Percentiles rank a stretch among this genome's conserved stretches.
Conservation (phyloP, 2,329 filamentous ascomycete genomes). For the Pseudogymnoascus sp. region DNA sequence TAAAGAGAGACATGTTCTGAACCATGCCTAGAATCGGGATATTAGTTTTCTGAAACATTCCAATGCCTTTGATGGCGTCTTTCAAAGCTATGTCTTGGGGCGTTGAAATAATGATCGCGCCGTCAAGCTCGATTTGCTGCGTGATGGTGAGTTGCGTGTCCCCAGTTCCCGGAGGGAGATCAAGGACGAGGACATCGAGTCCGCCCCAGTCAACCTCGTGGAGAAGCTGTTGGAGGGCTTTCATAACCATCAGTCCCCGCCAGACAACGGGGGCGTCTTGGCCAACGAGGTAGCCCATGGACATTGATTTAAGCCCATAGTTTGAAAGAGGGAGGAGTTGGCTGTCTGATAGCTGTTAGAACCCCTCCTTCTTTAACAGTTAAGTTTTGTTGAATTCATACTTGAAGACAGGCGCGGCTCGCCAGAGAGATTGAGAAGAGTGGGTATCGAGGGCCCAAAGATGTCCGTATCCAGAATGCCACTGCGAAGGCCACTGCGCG, state of each 20-base stretch:
- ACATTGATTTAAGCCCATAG: conserved; percentile 97
- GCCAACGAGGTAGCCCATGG: conserved; percentile 87
- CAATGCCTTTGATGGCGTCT: conserved; percentile 84
- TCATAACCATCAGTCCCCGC: conserved; percentile 96
- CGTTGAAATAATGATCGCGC: conserved; percentile 80
- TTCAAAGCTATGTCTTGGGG: conserved; percentile 89
- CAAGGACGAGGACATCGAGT: conserved; percentile 80
- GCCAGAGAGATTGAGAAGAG: conserved; percentile 71
- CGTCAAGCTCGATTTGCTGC: conserved; percentile 84
- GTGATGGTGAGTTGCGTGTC: conserved; percentile 96
- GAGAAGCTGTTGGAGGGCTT: conserved; percentile 87
- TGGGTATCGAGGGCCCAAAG: conserved; percentile 92
- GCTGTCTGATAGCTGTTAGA: conserved; percentile 48
- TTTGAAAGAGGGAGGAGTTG: conserved; percentile 82
- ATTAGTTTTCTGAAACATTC: conserved; percentile 82
- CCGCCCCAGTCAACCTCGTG: conserved; percentile 93
- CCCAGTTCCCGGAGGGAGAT: conserved; percentile 88
- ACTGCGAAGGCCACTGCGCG: conserved; percentile 68
- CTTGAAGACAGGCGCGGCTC: conserved; percentile 69
- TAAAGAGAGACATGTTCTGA: conserved; percentile 84
- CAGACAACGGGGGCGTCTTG: conserved; percentile 81
- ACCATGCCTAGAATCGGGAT: conserved; percentile 80
- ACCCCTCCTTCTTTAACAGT: background rate
- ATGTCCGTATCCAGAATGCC: conserved; percentile 95
- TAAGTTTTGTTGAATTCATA: conserved; percentile 36